Percentiles rank a stretch among this genome's conserved stretches.
Evolutionary conservation across 139 green algal genomes (phyloP).

Genomic region (Picochlorum sp.): DNA sequence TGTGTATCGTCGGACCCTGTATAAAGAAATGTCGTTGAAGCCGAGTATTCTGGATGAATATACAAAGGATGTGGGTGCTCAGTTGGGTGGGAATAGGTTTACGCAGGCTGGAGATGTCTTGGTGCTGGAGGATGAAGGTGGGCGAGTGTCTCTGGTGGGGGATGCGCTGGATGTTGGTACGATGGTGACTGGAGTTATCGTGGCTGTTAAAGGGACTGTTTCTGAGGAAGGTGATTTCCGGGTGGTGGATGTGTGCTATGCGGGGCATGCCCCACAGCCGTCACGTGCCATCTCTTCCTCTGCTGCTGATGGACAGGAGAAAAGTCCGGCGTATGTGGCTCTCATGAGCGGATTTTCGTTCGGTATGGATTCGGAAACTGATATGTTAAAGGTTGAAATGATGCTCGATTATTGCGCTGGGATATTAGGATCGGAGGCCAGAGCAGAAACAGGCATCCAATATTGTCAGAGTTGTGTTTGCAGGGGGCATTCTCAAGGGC

Average conservation of each 20-base stretch:
- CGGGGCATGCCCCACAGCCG: constrained; percentile 34
- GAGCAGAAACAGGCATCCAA: constrained; percentile 45
- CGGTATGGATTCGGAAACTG: constrained; percentile 33
- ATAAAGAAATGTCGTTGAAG: constrained; percentile 96
- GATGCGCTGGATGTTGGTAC: constrained; percentile 31
- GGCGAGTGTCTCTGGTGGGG: constrained; percentile 64
- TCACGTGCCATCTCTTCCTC: constrained; percentile 7
- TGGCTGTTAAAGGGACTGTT: constrained; percentile 62
- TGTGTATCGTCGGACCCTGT: constrained; percentile 84
- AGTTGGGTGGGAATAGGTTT: constrained; percentile 41
- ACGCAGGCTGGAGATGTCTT: constrained; percentile 66
- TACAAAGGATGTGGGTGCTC: constrained; percentile 30
- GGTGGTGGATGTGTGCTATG: constrained; percentile 38
- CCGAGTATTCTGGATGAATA: constrained; percentile 96
- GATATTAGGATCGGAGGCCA: constrained; percentile 49
- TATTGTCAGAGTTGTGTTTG: constrained; percentile 68
- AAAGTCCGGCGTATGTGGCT: constrained; percentile 55
- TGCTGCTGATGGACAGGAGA: constrained; percentile 30
- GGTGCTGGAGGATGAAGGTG: constrained; percentile 90
- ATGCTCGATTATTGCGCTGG: constrained; percentile 79
- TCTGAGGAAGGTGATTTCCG: constrained; percentile 61
- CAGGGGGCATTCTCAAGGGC: constrained; percentile 43
- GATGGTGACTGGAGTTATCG: constrained; percentile 75
- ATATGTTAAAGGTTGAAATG: constrained; percentile 43
- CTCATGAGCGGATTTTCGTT: constrained; percentile 83